These are phyloP conservation scores for Yamadazyma akitaensis DNA, from an alignment of 805 yeast species.

Conservation along the genomic window DNA sequence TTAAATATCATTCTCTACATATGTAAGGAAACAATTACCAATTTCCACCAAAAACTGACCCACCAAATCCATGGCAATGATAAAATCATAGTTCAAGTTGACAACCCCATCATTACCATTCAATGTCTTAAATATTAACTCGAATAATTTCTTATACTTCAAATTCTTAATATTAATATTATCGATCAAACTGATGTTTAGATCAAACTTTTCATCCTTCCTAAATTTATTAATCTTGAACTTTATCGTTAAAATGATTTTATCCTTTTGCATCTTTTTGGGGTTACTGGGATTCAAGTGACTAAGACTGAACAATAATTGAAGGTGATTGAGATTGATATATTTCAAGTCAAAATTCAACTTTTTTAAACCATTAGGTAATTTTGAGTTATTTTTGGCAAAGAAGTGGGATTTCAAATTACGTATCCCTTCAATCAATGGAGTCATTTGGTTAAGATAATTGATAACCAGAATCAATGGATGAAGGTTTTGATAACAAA, in stretches of 20 bases:
- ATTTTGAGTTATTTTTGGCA: conserved; percentile 11
- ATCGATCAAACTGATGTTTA: conserved; percentile 30
- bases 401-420: conserved; percentile 15
- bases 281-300: conserved; percentile 19
- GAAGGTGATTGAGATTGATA: conserved; percentile 28
- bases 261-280: conserved; percentile 35
- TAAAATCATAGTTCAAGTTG: conserved; percentile 40
- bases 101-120: conserved; percentile 15
- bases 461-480: conserved; percentile 30
- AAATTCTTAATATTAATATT: conserved; percentile 35
- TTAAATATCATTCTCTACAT: conserved; percentile 6
- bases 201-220: conserved; percentile 15
- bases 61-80: conserved; percentile 24
- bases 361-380: conserved; percentile 30
- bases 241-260: conserved; percentile 24
- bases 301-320: conserved; percentile 30
- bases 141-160: conserved; percentile 38
- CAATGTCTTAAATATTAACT: conserved; percentile 26
- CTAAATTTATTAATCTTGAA: conserved; percentile 33
- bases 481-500: conserved; percentile 7
- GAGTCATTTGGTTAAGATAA: conserved; percentile 31
- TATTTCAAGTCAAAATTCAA: conserved; percentile 32
- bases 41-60: conserved; percentile 30
- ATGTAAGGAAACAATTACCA: conserved; percentile 23
- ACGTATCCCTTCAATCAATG: conserved; percentile 24